A percentile compares a stretch with the other conserved stretches of the same genome.
Conservation (phyloP, 768 basidiomycete genomes). For the Lactarius trivialis region DNA sequence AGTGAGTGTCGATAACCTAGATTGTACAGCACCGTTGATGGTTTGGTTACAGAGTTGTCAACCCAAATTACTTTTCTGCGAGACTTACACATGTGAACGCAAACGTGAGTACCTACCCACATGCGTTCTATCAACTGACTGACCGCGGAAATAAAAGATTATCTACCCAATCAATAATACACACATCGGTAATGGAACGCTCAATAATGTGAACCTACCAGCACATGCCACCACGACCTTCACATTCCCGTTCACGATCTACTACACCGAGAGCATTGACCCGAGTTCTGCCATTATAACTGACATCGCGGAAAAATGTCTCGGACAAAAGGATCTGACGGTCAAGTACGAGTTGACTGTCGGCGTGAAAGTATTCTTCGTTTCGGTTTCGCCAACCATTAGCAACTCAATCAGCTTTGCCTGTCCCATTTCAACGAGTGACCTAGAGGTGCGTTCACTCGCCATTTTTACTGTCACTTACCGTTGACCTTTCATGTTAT, state of each 20-base stretch:
- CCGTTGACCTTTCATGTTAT: not conserved
- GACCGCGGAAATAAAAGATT: constrained; percentile 37
- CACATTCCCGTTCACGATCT: constrained; percentile 68
- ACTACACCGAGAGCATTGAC: constrained; percentile 50
- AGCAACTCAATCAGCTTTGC: constrained; percentile 52
- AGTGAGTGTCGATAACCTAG: constrained; percentile 11
- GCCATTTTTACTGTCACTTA: not conserved
- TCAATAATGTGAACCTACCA: constrained; percentile 37
- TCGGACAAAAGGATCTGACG: constrained; percentile 40
- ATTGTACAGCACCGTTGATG: not conserved
- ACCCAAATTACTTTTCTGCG: constrained; percentile 77
- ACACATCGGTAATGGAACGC: constrained; percentile 54
- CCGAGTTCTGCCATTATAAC: constrained; percentile 48
- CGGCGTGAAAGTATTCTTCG: constrained; percentile 54
- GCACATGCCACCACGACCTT: constrained; percentile 55
- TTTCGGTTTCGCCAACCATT: constrained; percentile 62
- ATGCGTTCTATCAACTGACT: constrained; percentile 4
- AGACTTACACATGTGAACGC: constrained; percentile 59
- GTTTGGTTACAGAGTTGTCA: constrained; percentile 51
- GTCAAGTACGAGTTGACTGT: constrained; percentile 68
- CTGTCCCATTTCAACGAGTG: constrained; percentile 49
- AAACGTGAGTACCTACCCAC: constrained; percentile 35
- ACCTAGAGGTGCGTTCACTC: constrained; percentile 29
- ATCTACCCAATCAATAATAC: constrained; percentile 72
- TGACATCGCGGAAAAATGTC: constrained; percentile 58